Evolutionary conservation across 768 basidiomycete genomes (phyloP), one percentile per base, ranked within the genome.

Genomic region (Rhodosporidiobolus sp.): DNA sequence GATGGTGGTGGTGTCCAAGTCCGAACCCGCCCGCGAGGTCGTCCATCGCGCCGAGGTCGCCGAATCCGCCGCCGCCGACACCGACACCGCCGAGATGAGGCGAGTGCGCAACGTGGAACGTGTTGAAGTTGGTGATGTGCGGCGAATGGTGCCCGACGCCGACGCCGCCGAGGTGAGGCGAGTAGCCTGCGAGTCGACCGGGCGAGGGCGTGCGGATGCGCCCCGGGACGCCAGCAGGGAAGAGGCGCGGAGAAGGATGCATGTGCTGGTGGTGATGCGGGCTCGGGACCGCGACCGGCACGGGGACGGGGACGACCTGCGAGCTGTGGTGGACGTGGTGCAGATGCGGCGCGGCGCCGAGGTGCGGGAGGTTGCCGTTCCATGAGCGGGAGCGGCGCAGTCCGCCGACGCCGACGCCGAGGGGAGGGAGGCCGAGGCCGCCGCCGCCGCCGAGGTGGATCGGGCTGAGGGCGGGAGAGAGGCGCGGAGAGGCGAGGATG

Each of bases 61-160:
- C 65, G 17, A n/a, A 28, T 14, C 49, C 38, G 28, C 12, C 49
- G 5, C n/a, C 22, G 19, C 35, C 60, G 30, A 20, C 53, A 14
- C 45, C 46, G 11, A 46, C 19, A 19, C 24, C 62, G 24, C 32
- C 28, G 12, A 45, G 8, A 4, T 28, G 58, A 6, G 50, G 70
- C 28, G 70, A 62, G 46, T n/a, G n/a, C n/a, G n/a, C n/a, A n/a
- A 52, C 53, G 59, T 71, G 62, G 52, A 49, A 62, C 16, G 64
- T 71, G 46, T 71, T 66, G 60, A 66, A 62, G 65, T 71, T 71
- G 60, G 66, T 35, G 53, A 71, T 58, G n/a, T 43, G 53, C 20
- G 70, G 65, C 14, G 59, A 43, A 17, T 34, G 54, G 17, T 26
- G n/a, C n/a, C n/a, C n/a, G n/a, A n/a, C n/a, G n/a, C n/a, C n/a